Evolutionary conservation across 1,139 yeast genomes (phyloP).

Genomic region (Taiozyma sp.): DNA sequence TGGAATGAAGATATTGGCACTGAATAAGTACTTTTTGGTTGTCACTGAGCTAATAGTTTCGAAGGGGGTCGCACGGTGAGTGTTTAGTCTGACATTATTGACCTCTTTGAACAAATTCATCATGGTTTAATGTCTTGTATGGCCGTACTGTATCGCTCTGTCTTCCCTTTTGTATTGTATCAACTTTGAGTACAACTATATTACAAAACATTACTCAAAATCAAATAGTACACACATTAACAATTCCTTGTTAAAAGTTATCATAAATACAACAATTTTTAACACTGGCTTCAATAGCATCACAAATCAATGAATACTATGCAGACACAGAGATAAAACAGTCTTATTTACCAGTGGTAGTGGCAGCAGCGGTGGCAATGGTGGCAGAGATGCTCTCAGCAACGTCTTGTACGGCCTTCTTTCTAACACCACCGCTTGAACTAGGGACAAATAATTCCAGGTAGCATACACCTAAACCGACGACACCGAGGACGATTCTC

Average conservation of each 20-base stretch:
- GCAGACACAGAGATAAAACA: neutral
- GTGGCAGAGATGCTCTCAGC: conserved; percentile 16
- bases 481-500: conserved; percentile 13
- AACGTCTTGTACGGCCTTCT: conserved; percentile 10
- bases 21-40: conserved; percentile 8
- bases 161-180: no score
- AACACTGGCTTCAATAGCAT: no score
- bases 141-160: no score
- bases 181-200: no score
- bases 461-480: conserved; percentile 37
- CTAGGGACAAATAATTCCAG: conserved; percentile 37
- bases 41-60: no score
- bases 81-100: no score
- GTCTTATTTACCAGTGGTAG: conserved; percentile 10
- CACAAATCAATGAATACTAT: neutral
- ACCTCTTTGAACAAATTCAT: no score
- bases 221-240: neutral
- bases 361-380: conserved; percentile 14
- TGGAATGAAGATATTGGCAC: conserved; percentile 93
- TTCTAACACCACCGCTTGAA: conserved; percentile 17
- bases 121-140: no score
- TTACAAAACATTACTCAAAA: neutral
- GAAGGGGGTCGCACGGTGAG: no score
- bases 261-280: neutral
- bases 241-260: neutral